Evolutionary conservation across 768 basidiomycete genomes (phyloP).

Genomic region (Auriscalpium vulgare): DNA sequence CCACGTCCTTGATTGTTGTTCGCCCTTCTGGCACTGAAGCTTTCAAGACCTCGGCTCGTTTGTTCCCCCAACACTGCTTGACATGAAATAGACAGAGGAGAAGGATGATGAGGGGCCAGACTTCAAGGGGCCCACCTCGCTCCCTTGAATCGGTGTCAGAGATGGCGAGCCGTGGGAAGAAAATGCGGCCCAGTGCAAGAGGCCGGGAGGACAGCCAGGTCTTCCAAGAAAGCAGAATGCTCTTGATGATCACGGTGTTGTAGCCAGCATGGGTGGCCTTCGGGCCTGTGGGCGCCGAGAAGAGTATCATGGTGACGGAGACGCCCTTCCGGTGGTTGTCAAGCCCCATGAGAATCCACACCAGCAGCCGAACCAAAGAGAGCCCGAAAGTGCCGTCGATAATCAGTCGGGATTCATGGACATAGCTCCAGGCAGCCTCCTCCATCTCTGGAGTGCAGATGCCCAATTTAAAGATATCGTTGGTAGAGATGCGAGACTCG

Average conservation of each 20-base stretch:
- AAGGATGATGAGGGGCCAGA: slow-evolving; percentile 22
- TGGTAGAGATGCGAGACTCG: slow-evolving; percentile 7
- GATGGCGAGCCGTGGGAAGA: slow-evolving; percentile 17
- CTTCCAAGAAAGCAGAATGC: slow-evolving; percentile 12
- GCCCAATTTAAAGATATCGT: slow-evolving; percentile 24
- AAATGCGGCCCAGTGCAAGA: slow-evolving; percentile 13
- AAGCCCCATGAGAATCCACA: slow-evolving; percentile 26
- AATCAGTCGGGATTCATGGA: slow-evolving; percentile 16
- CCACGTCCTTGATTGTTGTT: not conserved
- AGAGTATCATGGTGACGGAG: slow-evolving; percentile 25
- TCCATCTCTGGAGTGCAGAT: slow-evolving; percentile 22
- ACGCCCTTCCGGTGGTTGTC: slow-evolving; percentile 21
- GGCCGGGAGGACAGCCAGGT: not conserved
- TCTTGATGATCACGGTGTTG: slow-evolving; percentile 13
- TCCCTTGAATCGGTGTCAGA: slow-evolving; percentile 29
- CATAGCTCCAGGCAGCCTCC: slow-evolving; percentile 17
- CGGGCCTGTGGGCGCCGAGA: slow-evolving; percentile 22
- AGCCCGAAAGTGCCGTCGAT: slow-evolving; percentile 17
- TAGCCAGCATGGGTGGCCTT: slow-evolving; percentile 20
- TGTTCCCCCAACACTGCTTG: slow-evolving; percentile 27
- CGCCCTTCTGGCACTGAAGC: not conserved
- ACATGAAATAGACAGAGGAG: slow-evolving; percentile 30
- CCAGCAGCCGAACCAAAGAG: slow-evolving; percentile 15
- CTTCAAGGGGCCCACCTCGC: slow-evolving; percentile 20
- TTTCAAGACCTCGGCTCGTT: not conserved